These are phyloP conservation scores for Hyaloscypha bicolor DNA, from an alignment of 495 filamentous ascomycete species.

Conservation along the genomic window DNA sequence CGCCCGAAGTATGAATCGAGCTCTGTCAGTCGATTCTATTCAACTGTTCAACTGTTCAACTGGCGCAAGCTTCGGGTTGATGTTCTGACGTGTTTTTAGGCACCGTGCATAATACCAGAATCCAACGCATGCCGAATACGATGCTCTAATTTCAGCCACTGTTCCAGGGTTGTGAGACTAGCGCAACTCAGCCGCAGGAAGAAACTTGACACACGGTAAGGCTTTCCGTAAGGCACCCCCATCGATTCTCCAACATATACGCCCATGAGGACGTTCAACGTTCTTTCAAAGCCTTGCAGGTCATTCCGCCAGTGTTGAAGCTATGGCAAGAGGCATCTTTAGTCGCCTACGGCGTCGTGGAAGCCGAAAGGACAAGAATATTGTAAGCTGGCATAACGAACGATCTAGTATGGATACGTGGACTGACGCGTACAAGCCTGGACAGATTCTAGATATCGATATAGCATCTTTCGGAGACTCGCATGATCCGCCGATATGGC, in stretches of 20 bases:
- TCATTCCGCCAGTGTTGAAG: constrained; percentile 2
- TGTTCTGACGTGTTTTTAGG: too few relatives aligned
- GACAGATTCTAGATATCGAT: neutral
- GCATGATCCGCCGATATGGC: neutral
- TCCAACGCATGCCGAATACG: neutral
- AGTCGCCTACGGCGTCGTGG: neutral
- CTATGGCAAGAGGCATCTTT: neutral
- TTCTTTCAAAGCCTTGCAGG: neutral
- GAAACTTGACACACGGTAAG: too few relatives aligned
- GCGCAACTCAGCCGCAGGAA: too few relatives aligned
- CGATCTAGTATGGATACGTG: too few relatives aligned
- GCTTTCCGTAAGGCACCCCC: too few relatives aligned
- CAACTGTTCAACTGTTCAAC: too few relatives aligned
- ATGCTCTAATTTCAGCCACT: neutral
- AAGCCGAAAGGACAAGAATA: neutral
- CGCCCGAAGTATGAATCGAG: too few relatives aligned
- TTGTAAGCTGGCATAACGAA: neutral
- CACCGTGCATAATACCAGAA: neutral
- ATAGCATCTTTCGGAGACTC: neutral
- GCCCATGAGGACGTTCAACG: neutral
- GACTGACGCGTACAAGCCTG: constrained; percentile 4
- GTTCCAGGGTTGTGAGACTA: too few relatives aligned
- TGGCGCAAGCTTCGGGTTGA: too few relatives aligned
- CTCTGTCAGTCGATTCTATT: too few relatives aligned
- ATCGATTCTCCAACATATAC: neutral